phyloP scores from a whole-genome alignment of 306 rosid species.

The Urtica urens region DNA sequence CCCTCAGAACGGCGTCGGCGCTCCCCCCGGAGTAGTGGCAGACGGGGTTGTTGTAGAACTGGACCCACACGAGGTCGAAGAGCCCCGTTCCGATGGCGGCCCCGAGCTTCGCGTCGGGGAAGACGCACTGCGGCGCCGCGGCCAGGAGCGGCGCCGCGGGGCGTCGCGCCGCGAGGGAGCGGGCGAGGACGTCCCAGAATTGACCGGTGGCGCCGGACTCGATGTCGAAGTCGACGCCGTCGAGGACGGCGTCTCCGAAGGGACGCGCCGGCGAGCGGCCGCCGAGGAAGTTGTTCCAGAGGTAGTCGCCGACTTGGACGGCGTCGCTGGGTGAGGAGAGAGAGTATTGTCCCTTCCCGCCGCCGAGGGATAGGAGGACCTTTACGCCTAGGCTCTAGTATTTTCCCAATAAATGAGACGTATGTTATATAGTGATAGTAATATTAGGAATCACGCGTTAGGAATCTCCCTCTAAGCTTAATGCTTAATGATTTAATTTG shows the following conservation, averaged over 20 bases:
- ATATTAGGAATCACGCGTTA: too few species aligned
- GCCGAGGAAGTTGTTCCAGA: conserved; percentile 55
- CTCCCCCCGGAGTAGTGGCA: conserved; percentile 42
- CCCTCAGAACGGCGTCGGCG: conserved; percentile 20
- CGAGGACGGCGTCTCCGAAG: conserved; percentile 37
- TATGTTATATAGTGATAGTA: too few species aligned
- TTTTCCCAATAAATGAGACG: too few species aligned
- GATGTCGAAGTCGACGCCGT: conserved; percentile 57
- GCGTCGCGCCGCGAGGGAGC: background rate
- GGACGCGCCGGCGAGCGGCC: conserved; percentile 41
- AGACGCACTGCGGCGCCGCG: conserved; percentile 55
- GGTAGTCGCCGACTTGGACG: conserved; percentile 31
- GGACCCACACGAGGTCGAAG: conserved; percentile 55
- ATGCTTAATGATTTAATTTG: too few species aligned
- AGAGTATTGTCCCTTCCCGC: conserved; percentile 41
- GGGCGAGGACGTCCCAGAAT: conserved; percentile 44
- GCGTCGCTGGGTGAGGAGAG: conserved; percentile 39
- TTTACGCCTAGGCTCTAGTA: too few species aligned
- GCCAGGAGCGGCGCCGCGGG: conserved; percentile 13
- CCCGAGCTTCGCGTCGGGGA: conserved; percentile 49
- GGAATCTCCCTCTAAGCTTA: too few species aligned
- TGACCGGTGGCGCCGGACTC: conserved; percentile 47
- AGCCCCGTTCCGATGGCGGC: conserved; percentile 38
- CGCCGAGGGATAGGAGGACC: conserved; percentile 46
- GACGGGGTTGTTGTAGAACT: conserved; percentile 49